Conservation (phyloP, 2,329 filamentous ascomycete species). For the Remersonia thermophila region DNA sequence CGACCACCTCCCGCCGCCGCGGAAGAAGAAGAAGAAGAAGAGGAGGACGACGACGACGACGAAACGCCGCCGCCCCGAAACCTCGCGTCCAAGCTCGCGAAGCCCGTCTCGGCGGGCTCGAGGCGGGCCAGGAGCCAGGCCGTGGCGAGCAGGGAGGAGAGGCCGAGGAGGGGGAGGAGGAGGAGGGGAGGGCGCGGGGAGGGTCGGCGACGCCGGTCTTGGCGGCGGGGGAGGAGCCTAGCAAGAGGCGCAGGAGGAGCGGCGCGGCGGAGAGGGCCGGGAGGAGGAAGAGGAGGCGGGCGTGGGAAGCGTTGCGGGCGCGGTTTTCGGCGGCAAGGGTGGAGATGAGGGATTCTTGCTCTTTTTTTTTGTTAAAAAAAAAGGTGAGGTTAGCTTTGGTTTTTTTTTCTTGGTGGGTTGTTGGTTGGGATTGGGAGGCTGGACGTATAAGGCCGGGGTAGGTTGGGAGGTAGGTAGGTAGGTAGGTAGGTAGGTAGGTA, state of each 20-base stretch:
- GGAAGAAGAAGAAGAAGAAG: too few species aligned
- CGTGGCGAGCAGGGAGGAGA: constrained; percentile 52
- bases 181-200: constrained; percentile 47
- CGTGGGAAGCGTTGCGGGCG: constrained; percentile 45
- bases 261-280: constrained; percentile 43
- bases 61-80: too few species aligned
- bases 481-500: too few species aligned
- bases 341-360: constrained; percentile 53
- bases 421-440: constrained; percentile 2
- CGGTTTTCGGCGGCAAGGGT: constrained; percentile 43
- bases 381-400: not conserved
- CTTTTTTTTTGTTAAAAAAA: constrained; percentile 27
- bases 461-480: too few species aligned
- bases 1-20: too few species aligned
- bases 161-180: constrained; percentile 45
- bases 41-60: too few species aligned
- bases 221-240: constrained; percentile 14
- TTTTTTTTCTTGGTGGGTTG: too few species aligned
- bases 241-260: constrained; percentile 39
- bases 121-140: constrained; percentile 48
- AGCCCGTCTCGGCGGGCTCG: constrained; percentile 42
- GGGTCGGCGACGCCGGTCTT: too few species aligned
- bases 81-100: constrained; percentile 33
- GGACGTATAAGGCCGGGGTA: constrained; percentile 1
- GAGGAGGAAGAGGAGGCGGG: constrained; percentile 45